Percentiles rank a stretch among this genome's conserved stretches.
These are phyloP conservation scores for Salmacisia buchloeana DNA, from an alignment of 1,284 basidiomycete species.

Conservation along the genomic window DNA sequence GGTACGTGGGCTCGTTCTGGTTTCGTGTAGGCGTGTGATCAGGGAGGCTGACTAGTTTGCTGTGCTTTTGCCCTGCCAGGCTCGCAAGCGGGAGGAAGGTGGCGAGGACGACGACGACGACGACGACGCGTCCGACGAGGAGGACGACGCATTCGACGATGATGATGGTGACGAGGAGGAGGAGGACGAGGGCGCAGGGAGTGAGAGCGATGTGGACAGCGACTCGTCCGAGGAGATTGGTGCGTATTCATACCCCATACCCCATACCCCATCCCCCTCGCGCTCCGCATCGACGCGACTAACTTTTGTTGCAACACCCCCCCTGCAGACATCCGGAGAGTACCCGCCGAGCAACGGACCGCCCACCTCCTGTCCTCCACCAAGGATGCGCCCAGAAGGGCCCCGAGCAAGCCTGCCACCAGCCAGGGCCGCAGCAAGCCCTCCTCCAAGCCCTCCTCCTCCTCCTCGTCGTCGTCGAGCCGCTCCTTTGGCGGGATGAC, in stretches of 20 bases:
- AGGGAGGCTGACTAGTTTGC: not conserved
- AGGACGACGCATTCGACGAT: slow-evolving; percentile 12
- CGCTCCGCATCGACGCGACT: not conserved
- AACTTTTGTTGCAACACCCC: not conserved
- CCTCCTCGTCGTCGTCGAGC: not conserved
- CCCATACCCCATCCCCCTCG: slow-evolving; percentile 9
- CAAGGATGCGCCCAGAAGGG: too few relatives aligned
- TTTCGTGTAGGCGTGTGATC: slow-evolving; percentile 3
- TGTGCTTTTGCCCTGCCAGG: slow-evolving; percentile 52
- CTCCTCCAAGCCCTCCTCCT: slow-evolving; percentile 31
- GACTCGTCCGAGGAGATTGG: slow-evolving; percentile 7
- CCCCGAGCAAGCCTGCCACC: not conserved
- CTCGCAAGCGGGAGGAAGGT: slow-evolving; percentile 67
- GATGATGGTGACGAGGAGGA: slow-evolving; percentile 15
- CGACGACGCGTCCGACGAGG: slow-evolving; percentile 9
- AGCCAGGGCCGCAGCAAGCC: slow-evolving; percentile 7
- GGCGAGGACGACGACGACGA: slow-evolving; percentile 32
- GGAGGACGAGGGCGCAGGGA: not conserved
- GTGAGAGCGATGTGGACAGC: slow-evolving; percentile 10
- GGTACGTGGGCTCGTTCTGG: slow-evolving; percentile 20
- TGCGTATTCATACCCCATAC: slow-evolving; percentile 19
- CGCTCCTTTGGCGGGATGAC: slow-evolving; percentile 35
- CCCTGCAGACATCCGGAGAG: slow-evolving; percentile 16
- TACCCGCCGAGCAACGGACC: slow-evolving; percentile 59
- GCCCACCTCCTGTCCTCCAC: too few relatives aligned